Evolutionary conservation across 164 flowering plant genomes (phyloP), one percentile per base, ranked within the genome.

Genomic region (Taxillus chinensis): DNA sequence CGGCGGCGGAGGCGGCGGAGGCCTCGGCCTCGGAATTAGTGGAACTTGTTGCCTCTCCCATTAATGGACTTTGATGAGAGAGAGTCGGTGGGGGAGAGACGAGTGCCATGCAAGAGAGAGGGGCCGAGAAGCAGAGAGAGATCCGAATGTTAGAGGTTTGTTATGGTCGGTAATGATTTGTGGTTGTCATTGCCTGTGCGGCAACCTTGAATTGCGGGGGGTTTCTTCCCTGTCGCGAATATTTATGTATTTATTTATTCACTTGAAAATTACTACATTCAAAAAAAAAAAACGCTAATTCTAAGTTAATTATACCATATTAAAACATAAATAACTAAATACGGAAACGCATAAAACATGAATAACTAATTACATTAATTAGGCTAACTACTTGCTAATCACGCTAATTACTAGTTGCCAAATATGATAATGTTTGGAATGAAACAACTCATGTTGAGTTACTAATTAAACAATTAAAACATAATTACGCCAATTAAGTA

Each of bases 11-110:
- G 9, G 46, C 6, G 67, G 37, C 13, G 71, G 11, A 3, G 72
- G 5, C 4, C 63, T 6, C 13, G 71, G 7, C 11, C 64, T 11
- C 10, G 67, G 14, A 6, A 67, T 41, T 61, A 63, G 12, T 6
- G 38, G 5, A 7, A 60, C 70, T 13, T 27, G 5, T 51, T 40
- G 74, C 67, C 63, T 73, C 76, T 60, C 71, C 80, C 79, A 73
- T 75, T 57, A 53, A 43, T 68, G 68, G 64, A 17, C 60, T 9
- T 15, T 60, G 63, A 48, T 48, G 13, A 48, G 10, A 8, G 4
- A 14, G 13, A 48, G 63, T 53, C 58, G 16, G 52, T 55, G 51
- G 53, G 54, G 66, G 64, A 45, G 55, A 71, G 64, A 67, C 57
- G 64, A 9, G 39, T 16, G 69, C 66, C 71, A 53, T 17, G 40